Evolutionary conservation across 2,329 filamentous ascomycete species (phyloP).

Genomic region (Scorias spongiosa): DNA sequence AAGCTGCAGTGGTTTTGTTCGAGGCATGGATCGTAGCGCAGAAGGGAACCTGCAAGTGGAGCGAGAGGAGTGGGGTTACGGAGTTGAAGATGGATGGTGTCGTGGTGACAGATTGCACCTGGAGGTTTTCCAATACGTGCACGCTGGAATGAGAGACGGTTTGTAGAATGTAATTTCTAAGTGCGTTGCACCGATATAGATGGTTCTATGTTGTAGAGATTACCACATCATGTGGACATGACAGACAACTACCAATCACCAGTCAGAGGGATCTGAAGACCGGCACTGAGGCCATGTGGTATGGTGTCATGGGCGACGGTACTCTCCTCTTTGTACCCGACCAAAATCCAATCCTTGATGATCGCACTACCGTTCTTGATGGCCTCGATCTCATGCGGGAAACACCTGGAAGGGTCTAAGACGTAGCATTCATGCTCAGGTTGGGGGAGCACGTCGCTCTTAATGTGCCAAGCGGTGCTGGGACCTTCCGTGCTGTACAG

Average conservation of each 20-base stretch:
- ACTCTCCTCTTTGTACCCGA: constrained; percentile 7
- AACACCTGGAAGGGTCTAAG: constrained; percentile 9
- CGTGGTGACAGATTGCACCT: too few relatives aligned
- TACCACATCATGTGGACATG: too few relatives aligned
- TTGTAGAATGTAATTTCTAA: too few relatives aligned
- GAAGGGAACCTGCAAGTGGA: too few relatives aligned
- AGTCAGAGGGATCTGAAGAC: not conserved
- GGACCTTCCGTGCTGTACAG: constrained; percentile 13
- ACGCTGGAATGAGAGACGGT: too few relatives aligned
- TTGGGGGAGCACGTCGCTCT: constrained; percentile 15
- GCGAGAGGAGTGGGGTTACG: too few relatives aligned
- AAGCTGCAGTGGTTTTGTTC: too few relatives aligned
- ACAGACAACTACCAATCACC: not conserved
- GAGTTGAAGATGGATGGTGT: too few relatives aligned
- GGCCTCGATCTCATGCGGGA: constrained; percentile 15
- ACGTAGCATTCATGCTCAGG: constrained; percentile 14
- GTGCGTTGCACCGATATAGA: too few relatives aligned
- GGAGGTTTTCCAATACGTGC: too few relatives aligned
- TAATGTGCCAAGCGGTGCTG: constrained; percentile 17
- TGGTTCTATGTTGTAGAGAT: too few relatives aligned
- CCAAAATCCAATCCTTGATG: constrained; percentile 17
- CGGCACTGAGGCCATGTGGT: not conserved
- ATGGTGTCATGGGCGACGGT: not conserved
- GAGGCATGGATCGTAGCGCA: too few relatives aligned
- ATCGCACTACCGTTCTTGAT: constrained; percentile 16